Percentiles rank a stretch among this genome's conserved stretches.
phyloP scores from a whole-genome alignment of 176 grass and related monocot genomes.

The Cenchrus americanus region DNA sequence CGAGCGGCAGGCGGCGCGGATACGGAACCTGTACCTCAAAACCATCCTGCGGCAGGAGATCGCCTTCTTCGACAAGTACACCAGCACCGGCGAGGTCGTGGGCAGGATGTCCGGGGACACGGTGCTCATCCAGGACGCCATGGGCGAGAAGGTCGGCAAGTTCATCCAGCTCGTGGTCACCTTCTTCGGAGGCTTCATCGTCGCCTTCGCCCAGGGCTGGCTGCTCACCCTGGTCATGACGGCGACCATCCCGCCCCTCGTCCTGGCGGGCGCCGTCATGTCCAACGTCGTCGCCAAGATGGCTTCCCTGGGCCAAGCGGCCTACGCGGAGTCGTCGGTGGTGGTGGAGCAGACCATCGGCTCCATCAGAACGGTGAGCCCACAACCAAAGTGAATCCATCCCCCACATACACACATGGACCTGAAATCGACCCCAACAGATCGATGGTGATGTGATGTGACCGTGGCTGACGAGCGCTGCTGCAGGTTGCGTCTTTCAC shows the following conservation, averaged over 20 bases:
- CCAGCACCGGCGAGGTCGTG: constrained; percentile 91
- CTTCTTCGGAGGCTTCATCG: constrained; percentile 86
- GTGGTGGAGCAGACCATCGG: constrained; percentile 94
- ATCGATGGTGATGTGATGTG: neutral
- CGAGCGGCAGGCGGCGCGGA: constrained; percentile 89
- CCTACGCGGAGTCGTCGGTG: constrained; percentile 77
- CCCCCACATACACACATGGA: neutral
- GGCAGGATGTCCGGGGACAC: constrained; percentile 98
- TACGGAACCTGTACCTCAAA: constrained; percentile 93
- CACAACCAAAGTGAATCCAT: neutral
- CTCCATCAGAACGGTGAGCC: constrained; percentile 87
- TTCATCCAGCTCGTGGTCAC: constrained; percentile 87
- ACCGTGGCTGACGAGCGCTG: neutral
- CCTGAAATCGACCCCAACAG: neutral
- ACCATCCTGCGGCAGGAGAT: constrained; percentile 96
- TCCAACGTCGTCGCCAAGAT: constrained; percentile 86
- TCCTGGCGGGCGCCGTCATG: constrained; percentile 78
- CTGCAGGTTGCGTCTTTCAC: constrained; percentile 97
- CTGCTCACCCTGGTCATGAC: constrained; percentile 90
- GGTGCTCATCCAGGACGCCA: constrained; percentile 97
- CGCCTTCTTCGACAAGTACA: constrained; percentile 95
- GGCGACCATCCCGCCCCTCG: constrained; percentile 85
- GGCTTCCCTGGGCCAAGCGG: constrained; percentile 91
- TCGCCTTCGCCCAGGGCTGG: constrained; percentile 94
- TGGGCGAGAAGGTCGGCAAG: constrained; percentile 99